Conservation (phyloP, 768 basidiomycete species). For the Leccinum boreale region DNA sequence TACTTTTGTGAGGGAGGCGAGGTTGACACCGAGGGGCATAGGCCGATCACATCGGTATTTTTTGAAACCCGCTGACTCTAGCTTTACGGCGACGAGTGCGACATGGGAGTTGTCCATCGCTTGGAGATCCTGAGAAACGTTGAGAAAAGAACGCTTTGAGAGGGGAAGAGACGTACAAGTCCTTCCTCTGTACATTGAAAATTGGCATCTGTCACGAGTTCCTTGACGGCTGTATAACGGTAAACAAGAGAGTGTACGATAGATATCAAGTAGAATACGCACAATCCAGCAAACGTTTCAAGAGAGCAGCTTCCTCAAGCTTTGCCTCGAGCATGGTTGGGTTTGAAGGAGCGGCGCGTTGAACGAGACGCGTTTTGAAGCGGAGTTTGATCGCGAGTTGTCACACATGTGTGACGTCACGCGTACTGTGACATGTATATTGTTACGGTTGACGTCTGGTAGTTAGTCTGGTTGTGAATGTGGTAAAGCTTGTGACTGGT, state of each 20-base stretch:
- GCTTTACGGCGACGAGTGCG: conserved; percentile 87
- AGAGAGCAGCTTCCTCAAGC: conserved; percentile 77
- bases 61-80: conserved; percentile 77
- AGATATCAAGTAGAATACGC: conserved; percentile 26
- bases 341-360: conserved; percentile 14
- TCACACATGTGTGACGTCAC: conserved; percentile 29
- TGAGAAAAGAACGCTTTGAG: not conserved
- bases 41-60: conserved; percentile 92
- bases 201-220: conserved; percentile 96
- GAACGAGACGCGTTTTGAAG: conserved; percentile 34
- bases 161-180: conserved; percentile 50
- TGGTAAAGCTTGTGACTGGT: conserved; percentile 3
- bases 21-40: conserved; percentile 86
- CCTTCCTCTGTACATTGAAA: conserved; percentile 97
- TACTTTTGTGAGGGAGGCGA: conserved; percentile 88
- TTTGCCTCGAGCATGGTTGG: conserved; percentile 83
- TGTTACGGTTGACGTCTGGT: no score
- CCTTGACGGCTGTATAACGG: conserved; percentile 78
- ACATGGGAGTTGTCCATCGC: conserved; percentile 99
- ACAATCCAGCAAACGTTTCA: conserved; percentile 96
- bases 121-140: conserved; percentile 64
- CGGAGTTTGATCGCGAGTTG: conserved; percentile 31
- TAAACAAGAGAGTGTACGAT: not conserved
- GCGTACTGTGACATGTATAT: conserved; percentile 23
- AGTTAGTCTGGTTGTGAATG: not conserved